Evolutionary conservation across 805 yeast genomes (phyloP).

Genomic region (Nakazawaea molendinolei): DNA sequence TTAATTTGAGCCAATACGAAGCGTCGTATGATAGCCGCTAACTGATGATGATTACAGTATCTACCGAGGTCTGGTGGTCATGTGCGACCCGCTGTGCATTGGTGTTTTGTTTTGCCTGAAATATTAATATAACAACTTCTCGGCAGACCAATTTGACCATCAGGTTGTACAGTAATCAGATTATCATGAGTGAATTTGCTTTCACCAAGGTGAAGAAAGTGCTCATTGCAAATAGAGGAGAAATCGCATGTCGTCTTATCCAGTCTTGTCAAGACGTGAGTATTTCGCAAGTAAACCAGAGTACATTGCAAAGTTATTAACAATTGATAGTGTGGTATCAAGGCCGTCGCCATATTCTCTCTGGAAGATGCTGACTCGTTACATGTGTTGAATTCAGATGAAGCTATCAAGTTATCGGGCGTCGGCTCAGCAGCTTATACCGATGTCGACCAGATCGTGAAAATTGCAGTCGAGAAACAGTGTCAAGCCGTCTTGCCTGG

Average conservation of each 20-base stretch:
- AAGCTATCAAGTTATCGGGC: constrained; percentile 18
- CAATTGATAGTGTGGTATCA: constrained; percentile 12
- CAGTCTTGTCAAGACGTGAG: constrained; percentile 16
- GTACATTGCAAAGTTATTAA: too few species aligned
- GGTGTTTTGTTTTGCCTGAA: too few species aligned
- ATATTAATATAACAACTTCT: too few species aligned
- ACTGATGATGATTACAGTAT: not conserved
- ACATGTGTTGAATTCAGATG: constrained; percentile 23
- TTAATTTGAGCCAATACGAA: too few species aligned
- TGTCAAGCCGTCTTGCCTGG: constrained; percentile 34
- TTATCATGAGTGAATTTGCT: not conserved
- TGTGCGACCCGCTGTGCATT: too few species aligned
- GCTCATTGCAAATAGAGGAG: constrained; percentile 21
- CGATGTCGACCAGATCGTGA: constrained; percentile 17
- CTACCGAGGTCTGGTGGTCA: not conserved
- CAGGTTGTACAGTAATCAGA: too few species aligned
- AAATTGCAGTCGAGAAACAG: constrained; percentile 23
- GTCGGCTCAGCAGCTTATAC: constrained; percentile 23
- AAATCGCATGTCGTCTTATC: constrained; percentile 21
- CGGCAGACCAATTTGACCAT: too few species aligned
- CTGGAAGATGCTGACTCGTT: constrained; percentile 23
- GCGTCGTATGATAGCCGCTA: not conserved
- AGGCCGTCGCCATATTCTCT: constrained; percentile 19
- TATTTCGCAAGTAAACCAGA: not conserved
- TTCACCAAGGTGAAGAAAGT: constrained; percentile 13